Evolutionary conservation across 495 filamentous ascomycete species (phyloP).

Genomic region (Penicillium turbatum): DNA sequence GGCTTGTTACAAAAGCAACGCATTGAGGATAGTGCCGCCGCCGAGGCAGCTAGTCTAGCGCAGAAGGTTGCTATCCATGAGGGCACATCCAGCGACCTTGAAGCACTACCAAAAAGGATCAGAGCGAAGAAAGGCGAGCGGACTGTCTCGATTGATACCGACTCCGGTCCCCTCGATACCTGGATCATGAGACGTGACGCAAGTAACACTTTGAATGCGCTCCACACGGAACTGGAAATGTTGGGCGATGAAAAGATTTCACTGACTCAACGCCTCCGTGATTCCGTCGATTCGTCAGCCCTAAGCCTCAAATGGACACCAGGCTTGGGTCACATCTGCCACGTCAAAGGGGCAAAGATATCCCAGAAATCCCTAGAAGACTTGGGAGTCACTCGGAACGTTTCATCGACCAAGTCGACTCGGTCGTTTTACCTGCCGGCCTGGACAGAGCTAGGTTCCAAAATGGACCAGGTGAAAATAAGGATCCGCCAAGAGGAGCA

Average conservation of each 20-base stretch:
- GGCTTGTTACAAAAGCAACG: slow-evolving; percentile 74
- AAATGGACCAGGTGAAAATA: slow-evolving; percentile 65
- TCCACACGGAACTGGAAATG: slow-evolving; percentile 61
- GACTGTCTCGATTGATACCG: slow-evolving; percentile 25
- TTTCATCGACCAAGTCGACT: slow-evolving; percentile 77
- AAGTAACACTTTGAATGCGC: slow-evolving; percentile 54
- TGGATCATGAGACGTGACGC: slow-evolving; percentile 85
- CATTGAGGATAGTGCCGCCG: slow-evolving; percentile 65
- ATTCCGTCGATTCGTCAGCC: slow-evolving; percentile 50
- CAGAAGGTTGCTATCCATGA: slow-evolving; percentile 61
- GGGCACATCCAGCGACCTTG: slow-evolving; percentile 46
- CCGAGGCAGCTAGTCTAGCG: slow-evolving; percentile 62
- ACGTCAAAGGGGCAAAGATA: slow-evolving; percentile 77
- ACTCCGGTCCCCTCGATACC: slow-evolving; percentile 46
- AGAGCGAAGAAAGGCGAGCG: slow-evolving; percentile 32
- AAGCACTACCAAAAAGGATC: slow-evolving; percentile 42
- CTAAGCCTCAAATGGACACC: slow-evolving; percentile 81
- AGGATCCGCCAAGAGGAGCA: slow-evolving; percentile 79
- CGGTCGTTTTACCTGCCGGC: slow-evolving; percentile 76
- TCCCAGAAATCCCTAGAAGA: slow-evolving; percentile 43
- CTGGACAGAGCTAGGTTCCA: slow-evolving; percentile 76
- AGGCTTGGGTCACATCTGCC: slow-evolving; percentile 79
- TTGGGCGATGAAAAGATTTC: slow-evolving; percentile 53
- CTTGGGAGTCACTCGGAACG: slow-evolving; percentile 50
- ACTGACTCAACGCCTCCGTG: slow-evolving; percentile 58